A percentile compares a stretch with the other conserved stretches of the same genome.
phyloP scores from a whole-genome alignment of 179 eudicot species.

The Nepenthes alata region DNA sequence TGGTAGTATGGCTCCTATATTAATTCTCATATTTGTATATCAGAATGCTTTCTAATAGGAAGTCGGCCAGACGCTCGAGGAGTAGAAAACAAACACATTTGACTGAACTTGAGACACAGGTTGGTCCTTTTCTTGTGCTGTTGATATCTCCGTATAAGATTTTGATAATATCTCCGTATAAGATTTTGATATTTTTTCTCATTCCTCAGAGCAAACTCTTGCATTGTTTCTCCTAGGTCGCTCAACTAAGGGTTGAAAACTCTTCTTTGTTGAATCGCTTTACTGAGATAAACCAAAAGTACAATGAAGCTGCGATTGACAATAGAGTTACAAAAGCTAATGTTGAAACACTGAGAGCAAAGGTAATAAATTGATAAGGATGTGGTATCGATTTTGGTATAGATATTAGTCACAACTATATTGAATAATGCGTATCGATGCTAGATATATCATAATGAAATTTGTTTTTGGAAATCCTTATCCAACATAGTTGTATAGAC shows the following conservation, averaged over 20 bases:
- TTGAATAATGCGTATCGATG: too few species aligned
- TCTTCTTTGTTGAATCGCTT: constrained; percentile 82
- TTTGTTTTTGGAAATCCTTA: too few species aligned
- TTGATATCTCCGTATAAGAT: background rate
- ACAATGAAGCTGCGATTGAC: constrained; percentile 94
- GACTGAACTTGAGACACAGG: constrained; percentile 93
- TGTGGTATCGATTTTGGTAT: too few species aligned
- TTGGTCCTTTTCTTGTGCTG: constrained; percentile 7
- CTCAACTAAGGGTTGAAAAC: constrained; percentile 80
- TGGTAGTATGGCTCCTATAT: too few species aligned
- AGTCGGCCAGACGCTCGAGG: constrained; percentile 92
- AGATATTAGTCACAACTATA: too few species aligned
- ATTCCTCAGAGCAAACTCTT: background rate
- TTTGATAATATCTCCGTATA: background rate
- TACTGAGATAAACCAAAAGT: constrained; percentile 75
- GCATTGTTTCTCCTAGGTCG: constrained; percentile 34
- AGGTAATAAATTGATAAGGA: constrained; percentile 26
- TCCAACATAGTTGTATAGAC: too few species aligned
- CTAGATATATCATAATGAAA: too few species aligned
- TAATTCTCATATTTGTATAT: background rate
- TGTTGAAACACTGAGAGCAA: constrained; percentile 92
- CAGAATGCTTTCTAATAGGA: constrained; percentile 96
- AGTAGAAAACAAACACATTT: constrained; percentile 94
- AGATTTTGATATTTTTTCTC: background rate
- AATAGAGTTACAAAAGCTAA: constrained; percentile 95